Percentiles rank a stretch among this genome's conserved stretches.
Evolutionary conservation across 768 basidiomycete genomes (phyloP).

Genomic region (Serendipita sp.): DNA sequence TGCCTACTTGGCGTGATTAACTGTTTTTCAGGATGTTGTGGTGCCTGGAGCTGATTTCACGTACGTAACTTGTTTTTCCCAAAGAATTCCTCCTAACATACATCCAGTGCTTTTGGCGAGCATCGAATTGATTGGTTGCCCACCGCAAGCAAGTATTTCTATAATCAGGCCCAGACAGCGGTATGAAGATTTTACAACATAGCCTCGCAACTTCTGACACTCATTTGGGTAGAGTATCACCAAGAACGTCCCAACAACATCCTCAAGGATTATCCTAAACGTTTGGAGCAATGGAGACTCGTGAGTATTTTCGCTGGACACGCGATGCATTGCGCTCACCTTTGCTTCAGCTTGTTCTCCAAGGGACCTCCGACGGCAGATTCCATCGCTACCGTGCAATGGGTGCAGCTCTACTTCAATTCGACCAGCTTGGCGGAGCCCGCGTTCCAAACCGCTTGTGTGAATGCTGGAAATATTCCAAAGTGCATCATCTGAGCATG

Average conservation of each 20-base stretch:
- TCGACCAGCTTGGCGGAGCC: conserved; percentile 7
- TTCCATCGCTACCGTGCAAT: conserved; percentile 11
- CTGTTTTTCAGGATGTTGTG: background rate
- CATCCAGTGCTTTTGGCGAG: conserved; percentile 10
- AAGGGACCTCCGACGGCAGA: conserved; percentile 13
- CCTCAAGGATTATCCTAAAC: conserved; percentile 8
- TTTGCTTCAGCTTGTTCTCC: background rate
- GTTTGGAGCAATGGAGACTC: conserved; percentile 12
- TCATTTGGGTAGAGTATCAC: conserved; percentile 4
- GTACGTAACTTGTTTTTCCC: conserved; percentile 5
- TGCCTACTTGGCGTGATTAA: background rate
- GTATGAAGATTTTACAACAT: background rate
- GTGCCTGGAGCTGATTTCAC: conserved; percentile 9
- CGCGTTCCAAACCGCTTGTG: conserved; percentile 9
- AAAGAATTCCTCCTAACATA: background rate
- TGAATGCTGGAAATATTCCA: conserved; percentile 7
- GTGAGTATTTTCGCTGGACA: background rate
- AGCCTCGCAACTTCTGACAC: background rate
- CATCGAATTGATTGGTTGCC: conserved; percentile 13
- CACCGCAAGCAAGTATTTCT: conserved; percentile 7
- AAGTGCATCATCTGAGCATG: conserved; percentile 2
- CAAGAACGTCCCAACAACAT: conserved; percentile 10
- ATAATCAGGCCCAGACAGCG: conserved; percentile 5
- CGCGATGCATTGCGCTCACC: background rate
- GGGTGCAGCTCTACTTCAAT: conserved; percentile 13